These are phyloP conservation scores for Monilinia aucupariae DNA, from an alignment of 2,329 filamentous ascomycete species.

Conservation along the genomic window DNA sequence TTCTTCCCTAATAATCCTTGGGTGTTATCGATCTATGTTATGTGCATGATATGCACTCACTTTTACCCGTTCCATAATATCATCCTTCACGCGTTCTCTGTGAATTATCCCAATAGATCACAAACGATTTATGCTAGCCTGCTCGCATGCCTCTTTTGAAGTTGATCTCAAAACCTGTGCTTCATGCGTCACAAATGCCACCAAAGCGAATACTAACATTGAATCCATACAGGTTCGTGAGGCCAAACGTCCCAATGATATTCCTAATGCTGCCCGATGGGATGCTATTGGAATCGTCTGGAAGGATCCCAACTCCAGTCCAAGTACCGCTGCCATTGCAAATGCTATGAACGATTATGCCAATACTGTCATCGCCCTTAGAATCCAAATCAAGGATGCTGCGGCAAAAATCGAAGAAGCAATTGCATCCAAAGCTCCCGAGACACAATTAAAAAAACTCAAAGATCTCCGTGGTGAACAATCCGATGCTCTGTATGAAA, in stretches of 20 bases:
- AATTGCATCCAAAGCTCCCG: slow-evolving; percentile 19
- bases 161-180: background rate
- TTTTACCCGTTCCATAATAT: background rate
- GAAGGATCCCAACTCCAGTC: slow-evolving; percentile 37
- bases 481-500: slow-evolving; percentile 46
- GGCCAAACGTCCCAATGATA: slow-evolving; percentile 38
- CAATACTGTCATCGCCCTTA: slow-evolving; percentile 31
- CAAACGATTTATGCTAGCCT: background rate
- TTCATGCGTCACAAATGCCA: background rate
- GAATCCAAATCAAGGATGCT: slow-evolving; percentile 31
- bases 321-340: slow-evolving; percentile 29
- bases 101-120: background rate
- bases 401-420: slow-evolving; percentile 30
- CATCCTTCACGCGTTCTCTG: background rate
- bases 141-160: background rate
- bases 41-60: background rate
- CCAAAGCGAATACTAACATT: slow-evolving; percentile 5
- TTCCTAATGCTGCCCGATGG: slow-evolving; percentile 47
- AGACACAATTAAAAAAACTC: slow-evolving; percentile 36
- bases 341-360: slow-evolving; percentile 34
- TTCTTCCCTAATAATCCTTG: background rate
- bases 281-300: slow-evolving; percentile 49
- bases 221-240: slow-evolving; percentile 30
- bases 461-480: slow-evolving; percentile 42
- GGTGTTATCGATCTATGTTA: background rate